Evolutionary conservation across 148 eudicot species (phyloP).

Genomic region (Selenicereus undatus): DNA sequence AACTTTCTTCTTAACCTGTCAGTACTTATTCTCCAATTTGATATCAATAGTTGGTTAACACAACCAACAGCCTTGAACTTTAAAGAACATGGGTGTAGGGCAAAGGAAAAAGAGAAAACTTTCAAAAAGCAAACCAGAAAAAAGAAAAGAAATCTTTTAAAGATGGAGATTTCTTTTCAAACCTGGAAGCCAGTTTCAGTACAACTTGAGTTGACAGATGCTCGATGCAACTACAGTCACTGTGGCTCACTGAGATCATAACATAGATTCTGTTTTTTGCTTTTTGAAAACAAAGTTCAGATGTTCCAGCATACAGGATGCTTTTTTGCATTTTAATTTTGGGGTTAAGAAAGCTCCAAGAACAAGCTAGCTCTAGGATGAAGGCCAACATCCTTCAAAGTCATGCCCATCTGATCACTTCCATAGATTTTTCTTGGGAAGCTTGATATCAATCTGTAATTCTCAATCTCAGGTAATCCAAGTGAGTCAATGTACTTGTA

Average conservation of each 20-base stretch:
- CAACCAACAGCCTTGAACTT: no score
- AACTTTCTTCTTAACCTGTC: no score
- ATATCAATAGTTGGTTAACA: no score
- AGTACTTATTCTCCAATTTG: no score
- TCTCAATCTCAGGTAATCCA: slow-evolving; percentile 47
- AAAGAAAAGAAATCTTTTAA: no score
- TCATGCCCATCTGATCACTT: slow-evolving; percentile 58
- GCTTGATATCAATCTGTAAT: slow-evolving; percentile 67
- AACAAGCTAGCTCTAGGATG: slow-evolving; percentile 79
- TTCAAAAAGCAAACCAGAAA: no score
- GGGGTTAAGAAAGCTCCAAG: slow-evolving; percentile 52
- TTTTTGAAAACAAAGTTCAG: neutral
- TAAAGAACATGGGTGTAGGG: no score
- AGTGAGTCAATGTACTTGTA: slow-evolving; percentile 62
- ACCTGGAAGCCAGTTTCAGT: no score
- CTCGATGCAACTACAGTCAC: neutral
- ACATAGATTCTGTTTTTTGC: neutral
- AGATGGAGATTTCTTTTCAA: no score
- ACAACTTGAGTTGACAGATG: neutral
- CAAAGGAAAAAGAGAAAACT: no score
- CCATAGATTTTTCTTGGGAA: slow-evolving; percentile 83
- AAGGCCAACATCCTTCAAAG: slow-evolving; percentile 72
- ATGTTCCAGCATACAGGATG: neutral
- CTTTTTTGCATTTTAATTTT: neutral
- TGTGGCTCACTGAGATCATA: neutral